Base-by-base conservation (phyloP, 805 yeast genomes). In the Ascoidea asiatica region DNA sequence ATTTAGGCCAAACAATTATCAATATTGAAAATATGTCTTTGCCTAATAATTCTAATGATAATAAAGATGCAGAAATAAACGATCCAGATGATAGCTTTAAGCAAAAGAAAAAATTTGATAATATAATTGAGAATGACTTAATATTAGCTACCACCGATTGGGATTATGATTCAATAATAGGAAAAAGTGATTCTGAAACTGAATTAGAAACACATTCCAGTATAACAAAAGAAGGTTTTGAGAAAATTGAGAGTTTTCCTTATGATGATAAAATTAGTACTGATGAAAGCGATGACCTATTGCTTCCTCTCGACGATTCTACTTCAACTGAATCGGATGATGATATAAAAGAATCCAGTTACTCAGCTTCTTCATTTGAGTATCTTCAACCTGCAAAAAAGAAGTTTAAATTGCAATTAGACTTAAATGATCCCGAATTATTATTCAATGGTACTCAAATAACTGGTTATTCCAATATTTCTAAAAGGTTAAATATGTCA, bases 391-490 rank as follows among this genome's bases (percentile, higher is more conserved):
- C 52, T 4, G 44, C 51, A 15, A 39, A 40, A 4, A 39, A 21
- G 5, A 37, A 39, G 2, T 46, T 53, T 33, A 65, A 65, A 22
- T 58, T 79, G 38, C 69, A 69, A 50, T 61, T 92, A 39, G 95
- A 90, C 60, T 72, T 88, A 80, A 92, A 89, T 56, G 99, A 92
- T 60, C 84, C 92, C 13, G 70, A 79, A 44, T 63, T 92, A 46
- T 61, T 90, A 38, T 80, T 92, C 50, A 73, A n/a, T n/a, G n/a
- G n/a, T n/a, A n/a, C n/a, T n/a, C n/a, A n/a, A n/a, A n/a, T n/a
- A n/a, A n/a, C n/a, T n/a, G n/a, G n/a, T n/a, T n/a, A n/a, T n/a
- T n/a, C 79, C 20, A 73, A 76, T 8, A 70, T 38, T 21, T 19
- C 40, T 15, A 37, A 37, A 37, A 6, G 11, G 17, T 37, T 13